These are phyloP conservation scores for Fusarium dimerum DNA, from an alignment of 2,329 filamentous ascomycete species.

Conservation along the genomic window DNA sequence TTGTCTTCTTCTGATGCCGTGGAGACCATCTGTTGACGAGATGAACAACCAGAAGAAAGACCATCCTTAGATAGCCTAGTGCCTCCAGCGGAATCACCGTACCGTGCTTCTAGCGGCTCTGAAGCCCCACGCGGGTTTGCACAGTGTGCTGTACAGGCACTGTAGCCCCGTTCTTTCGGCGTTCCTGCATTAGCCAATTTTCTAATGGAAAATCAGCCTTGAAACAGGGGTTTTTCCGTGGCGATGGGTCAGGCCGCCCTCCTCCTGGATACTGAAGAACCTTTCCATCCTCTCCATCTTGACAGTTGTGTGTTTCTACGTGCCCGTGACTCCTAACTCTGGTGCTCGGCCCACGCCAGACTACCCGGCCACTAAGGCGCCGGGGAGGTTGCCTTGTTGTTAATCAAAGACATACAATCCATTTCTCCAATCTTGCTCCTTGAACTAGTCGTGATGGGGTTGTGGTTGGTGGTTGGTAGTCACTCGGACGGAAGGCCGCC, in stretches of 20 bases:
- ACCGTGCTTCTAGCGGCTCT: background rate
- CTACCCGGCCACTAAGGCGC: background rate
- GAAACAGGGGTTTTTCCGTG: slow-evolving; percentile 30
- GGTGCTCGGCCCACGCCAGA: background rate
- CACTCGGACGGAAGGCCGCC: background rate
- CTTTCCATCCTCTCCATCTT: too few species aligned
- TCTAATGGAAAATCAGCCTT: slow-evolving; percentile 23
- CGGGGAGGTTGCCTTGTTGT: background rate
- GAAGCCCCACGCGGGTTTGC: slow-evolving; percentile 24
- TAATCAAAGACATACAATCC: background rate
- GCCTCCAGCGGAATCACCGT: slow-evolving; percentile 5
- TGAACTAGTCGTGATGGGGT: background rate
- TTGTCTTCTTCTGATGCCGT: slow-evolving; percentile 21
- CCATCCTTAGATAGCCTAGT: background rate
- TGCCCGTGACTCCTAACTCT: background rate
- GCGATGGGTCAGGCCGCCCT: slow-evolving; percentile 15
- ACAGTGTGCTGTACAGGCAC: too few species aligned
- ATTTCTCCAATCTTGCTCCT: background rate
- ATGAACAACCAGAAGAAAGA: slow-evolving; percentile 24
- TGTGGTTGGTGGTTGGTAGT: background rate
- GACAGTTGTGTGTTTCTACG: too few species aligned
- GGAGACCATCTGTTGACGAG: slow-evolving; percentile 21
- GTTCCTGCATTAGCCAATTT: slow-evolving; percentile 35
- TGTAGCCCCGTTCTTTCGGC: slow-evolving; percentile 24
- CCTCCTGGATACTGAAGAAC: slow-evolving; percentile 2